phyloP scores from a whole-genome alignment of 1,284 basidiomycete species.

The Sporisorium graminicola region DNA sequence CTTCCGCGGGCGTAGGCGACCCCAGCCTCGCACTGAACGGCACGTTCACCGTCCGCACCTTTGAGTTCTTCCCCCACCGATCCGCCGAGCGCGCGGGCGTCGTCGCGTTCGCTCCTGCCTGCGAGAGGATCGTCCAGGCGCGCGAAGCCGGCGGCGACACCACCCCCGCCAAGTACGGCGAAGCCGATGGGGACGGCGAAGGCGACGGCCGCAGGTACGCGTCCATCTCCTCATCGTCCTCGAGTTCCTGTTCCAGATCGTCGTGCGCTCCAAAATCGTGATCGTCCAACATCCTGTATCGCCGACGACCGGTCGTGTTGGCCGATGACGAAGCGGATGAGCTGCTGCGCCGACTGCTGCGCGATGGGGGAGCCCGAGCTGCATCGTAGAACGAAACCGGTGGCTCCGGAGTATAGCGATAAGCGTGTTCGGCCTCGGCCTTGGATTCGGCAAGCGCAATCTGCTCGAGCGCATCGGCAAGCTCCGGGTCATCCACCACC shows the following conservation, averaged over 20 bases:
- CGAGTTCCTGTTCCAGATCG: slow-evolving; percentile 6
- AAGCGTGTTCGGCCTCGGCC: slow-evolving; percentile 26
- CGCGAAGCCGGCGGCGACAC: slow-evolving; percentile 42
- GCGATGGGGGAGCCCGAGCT: background rate
- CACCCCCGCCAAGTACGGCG: slow-evolving; percentile 40
- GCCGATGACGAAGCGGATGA: slow-evolving; percentile 2
- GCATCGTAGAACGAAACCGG: slow-evolving; percentile 23
- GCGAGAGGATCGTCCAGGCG: slow-evolving; percentile 63
- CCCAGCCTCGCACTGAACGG: slow-evolving; percentile 45
- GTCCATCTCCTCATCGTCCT: slow-evolving; percentile 10
- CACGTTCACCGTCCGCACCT: slow-evolving; percentile 60
- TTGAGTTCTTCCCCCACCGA: slow-evolving; percentile 52
- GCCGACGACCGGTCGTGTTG: slow-evolving; percentile 5
- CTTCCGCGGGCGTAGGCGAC: slow-evolving; percentile 34
- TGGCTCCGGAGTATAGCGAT: slow-evolving; percentile 8
- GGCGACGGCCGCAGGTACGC: slow-evolving; percentile 29
- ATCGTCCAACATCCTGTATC: slow-evolving; percentile 31
- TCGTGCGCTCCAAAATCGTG: slow-evolving; percentile 26
- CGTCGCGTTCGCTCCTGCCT: slow-evolving; percentile 37
- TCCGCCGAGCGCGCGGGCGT: slow-evolving; percentile 23
- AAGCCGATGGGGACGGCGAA: slow-evolving; percentile 40
- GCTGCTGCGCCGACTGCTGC: slow-evolving; percentile 12
- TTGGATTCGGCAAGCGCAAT: slow-evolving; percentile 55
- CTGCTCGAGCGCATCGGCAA: slow-evolving; percentile 57
- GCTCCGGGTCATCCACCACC: slow-evolving; percentile 44